Conservation (phyloP, 2,329 filamentous ascomycete species). For the Leptographium radiaticola region DNA sequence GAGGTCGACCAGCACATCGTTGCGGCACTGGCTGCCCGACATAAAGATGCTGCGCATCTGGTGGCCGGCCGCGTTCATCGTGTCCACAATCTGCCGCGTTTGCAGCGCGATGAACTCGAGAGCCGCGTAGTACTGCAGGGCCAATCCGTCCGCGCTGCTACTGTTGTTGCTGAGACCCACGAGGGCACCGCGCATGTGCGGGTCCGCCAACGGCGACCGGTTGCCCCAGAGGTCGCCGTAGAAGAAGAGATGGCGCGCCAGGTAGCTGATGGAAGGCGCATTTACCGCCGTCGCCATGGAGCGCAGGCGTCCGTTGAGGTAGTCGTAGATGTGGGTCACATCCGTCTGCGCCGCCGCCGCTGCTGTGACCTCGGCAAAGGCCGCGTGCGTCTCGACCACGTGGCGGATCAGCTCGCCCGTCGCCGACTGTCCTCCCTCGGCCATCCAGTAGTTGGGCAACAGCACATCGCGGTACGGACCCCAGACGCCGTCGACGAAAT, state of each 20-base stretch:
- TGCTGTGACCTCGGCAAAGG: constrained; percentile 60
- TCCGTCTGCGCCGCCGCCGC: constrained; percentile 71
- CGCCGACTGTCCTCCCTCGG: constrained; percentile 91
- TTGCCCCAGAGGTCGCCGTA: constrained; percentile 98
- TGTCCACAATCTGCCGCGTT: constrained; percentile 86
- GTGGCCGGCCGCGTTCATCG: constrained; percentile 87
- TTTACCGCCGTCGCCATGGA: constrained; percentile 55
- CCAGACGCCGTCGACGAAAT: constrained; percentile 95
- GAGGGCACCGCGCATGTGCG: constrained; percentile 82
- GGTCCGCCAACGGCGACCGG: constrained; percentile 82
- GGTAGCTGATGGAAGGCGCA: constrained; percentile 69
- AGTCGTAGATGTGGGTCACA: constrained; percentile 84
- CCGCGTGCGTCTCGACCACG: constrained; percentile 88
- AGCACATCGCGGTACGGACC: constrained; percentile 92
- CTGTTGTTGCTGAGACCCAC: constrained; percentile 71
- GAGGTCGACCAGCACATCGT: constrained; percentile 79
- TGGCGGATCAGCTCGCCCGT: constrained; percentile 91
- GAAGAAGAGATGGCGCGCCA: constrained; percentile 93
- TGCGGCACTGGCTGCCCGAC: constrained; percentile 96
- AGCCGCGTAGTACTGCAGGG: constrained; percentile 85
- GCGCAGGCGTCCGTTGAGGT: constrained; percentile 75
- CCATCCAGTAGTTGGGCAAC: constrained; percentile 88
- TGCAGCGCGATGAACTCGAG: constrained; percentile 98
- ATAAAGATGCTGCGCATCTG: constrained; percentile 90
- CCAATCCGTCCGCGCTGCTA: constrained; percentile 74